Percentiles rank a stretch among this genome's conserved stretches.
These are phyloP conservation scores for Phytophthora multivora DNA, from an alignment of 352 stramenopile species.

Conservation along the genomic window DNA sequence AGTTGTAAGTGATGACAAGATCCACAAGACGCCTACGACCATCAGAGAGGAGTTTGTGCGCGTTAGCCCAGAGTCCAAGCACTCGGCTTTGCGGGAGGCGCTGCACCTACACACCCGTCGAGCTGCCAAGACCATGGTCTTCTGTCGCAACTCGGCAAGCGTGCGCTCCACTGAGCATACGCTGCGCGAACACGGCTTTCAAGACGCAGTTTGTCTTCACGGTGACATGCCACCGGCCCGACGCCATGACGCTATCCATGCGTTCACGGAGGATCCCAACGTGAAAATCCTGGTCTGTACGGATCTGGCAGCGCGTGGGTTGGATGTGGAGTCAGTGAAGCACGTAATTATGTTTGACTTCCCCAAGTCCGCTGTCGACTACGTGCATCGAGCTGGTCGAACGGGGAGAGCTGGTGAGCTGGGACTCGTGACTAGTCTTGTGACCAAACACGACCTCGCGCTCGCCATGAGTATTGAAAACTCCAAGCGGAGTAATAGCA, in stretches of 20 bases:
- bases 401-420: conserved; percentile 63
- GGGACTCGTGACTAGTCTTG: conserved; percentile 74
- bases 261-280: conserved; percentile 47
- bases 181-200: conserved; percentile 76
- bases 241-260: conserved; percentile 62
- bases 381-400: conserved; percentile 91
- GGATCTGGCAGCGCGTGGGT: conserved; percentile 91
- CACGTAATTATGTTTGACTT: conserved; percentile 96
- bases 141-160: conserved; percentile 76
- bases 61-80: conserved; percentile 63
- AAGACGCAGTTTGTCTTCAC: conserved; percentile 65
- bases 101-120: conserved; percentile 47
- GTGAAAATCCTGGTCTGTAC: conserved; percentile 92
- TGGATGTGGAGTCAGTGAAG: conserved; percentile 90
- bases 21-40: conserved; percentile 68
- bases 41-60: conserved; percentile 76
- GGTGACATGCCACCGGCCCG: conserved; percentile 68
- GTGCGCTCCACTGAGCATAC: conserved; percentile 84
- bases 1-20: conserved; percentile 65
- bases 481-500: conserved; percentile 59
- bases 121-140: conserved; percentile 70
- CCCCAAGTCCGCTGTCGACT: conserved; percentile 90
- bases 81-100: conserved; percentile 67
- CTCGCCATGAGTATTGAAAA: conserved; percentile 72
- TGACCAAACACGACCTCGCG: conserved; percentile 73